phyloP scores from a whole-genome alignment of 2,329 filamentous ascomycete species.

The Chaetomiaceae sp. region DNA sequence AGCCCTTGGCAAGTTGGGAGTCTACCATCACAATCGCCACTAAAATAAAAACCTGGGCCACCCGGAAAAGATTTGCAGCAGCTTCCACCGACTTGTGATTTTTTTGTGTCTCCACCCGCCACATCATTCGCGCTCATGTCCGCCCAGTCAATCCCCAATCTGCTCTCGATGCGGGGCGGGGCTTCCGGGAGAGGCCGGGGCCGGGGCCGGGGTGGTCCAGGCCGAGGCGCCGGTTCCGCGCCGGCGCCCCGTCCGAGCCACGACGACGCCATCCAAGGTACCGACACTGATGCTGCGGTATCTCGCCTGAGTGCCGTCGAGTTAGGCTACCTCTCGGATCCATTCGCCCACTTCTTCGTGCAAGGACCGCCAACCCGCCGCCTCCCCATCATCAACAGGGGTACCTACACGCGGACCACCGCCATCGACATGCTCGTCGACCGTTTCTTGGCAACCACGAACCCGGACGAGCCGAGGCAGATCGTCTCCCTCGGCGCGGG shows the following conservation, averaged over 20 bases:
- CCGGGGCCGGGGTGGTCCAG: slow-evolving; percentile 33
- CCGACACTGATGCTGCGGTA: slow-evolving; percentile 85
- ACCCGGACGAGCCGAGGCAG: slow-evolving; percentile 50
- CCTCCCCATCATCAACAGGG: slow-evolving; percentile 90
- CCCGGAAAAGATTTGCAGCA: too few relatives aligned
- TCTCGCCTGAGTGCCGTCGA: slow-evolving; percentile 86
- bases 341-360: slow-evolving; percentile 69
- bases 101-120: too few relatives aligned
- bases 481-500: slow-evolving; percentile 91
- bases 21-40: too few relatives aligned
- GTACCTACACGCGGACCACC: slow-evolving; percentile 85
- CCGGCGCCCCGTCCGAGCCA: slow-evolving; percentile 40
- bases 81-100: too few relatives aligned
- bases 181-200: slow-evolving; percentile 24
- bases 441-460: slow-evolving; percentile 56
- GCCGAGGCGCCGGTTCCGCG: slow-evolving; percentile 26
- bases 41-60: too few relatives aligned
- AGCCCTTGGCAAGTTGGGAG: too few relatives aligned
- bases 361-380: slow-evolving; percentile 51
- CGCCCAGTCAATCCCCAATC: slow-evolving; percentile 71
- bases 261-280: slow-evolving; percentile 78
- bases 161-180: slow-evolving; percentile 55
- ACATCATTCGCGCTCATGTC: slow-evolving; percentile 31
- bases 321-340: slow-evolving; percentile 78
- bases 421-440: slow-evolving; percentile 75